These are phyloP conservation scores for Sporisorium scitamineum DNA, from an alignment of 1,284 basidiomycete species.

Conservation along the genomic window DNA sequence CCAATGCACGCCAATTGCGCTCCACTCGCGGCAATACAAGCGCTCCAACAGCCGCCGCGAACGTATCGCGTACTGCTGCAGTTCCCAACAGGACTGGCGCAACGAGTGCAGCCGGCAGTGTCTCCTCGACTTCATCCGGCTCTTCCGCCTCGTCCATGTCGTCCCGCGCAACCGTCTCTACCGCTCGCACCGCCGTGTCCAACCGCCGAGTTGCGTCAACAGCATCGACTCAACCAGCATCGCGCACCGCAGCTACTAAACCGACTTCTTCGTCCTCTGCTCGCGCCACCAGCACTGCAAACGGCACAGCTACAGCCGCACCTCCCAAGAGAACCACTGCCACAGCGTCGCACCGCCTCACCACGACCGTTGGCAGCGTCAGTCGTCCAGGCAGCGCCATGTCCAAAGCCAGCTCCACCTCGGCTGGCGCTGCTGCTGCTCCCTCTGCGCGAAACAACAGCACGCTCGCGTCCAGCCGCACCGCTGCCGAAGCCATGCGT, in stretches of 20 bases:
- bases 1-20: conserved; percentile 24
- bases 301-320: conserved; percentile 2
- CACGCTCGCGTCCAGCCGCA: conserved; percentile 26
- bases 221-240: conserved; percentile 17
- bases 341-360: conserved; percentile 7
- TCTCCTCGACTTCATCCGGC: conserved; percentile 40
- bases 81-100: conserved; percentile 32
- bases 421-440: conserved; percentile 10
- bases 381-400: conserved; percentile 45
- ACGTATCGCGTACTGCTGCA: conserved; percentile 11
- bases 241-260: conserved; percentile 16
- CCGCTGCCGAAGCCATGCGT: conserved; percentile 42
- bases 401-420: conserved; percentile 46
- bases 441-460: conserved; percentile 21
- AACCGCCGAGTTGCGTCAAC: conserved; percentile 19
- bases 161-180: conserved; percentile 35
- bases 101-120: conserved; percentile 41
- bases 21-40: conserved; percentile 25
- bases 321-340: conserved; percentile 12
- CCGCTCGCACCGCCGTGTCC: conserved; percentile 41
- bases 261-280: conserved; percentile 5
- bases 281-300: conserved; percentile 8
- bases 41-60: background rate
- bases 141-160: conserved; percentile 33
- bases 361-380: conserved; percentile 7